Evolutionary conservation across 805 yeast genomes (phyloP).

Genomic region (Pichia cabralensis): DNA sequence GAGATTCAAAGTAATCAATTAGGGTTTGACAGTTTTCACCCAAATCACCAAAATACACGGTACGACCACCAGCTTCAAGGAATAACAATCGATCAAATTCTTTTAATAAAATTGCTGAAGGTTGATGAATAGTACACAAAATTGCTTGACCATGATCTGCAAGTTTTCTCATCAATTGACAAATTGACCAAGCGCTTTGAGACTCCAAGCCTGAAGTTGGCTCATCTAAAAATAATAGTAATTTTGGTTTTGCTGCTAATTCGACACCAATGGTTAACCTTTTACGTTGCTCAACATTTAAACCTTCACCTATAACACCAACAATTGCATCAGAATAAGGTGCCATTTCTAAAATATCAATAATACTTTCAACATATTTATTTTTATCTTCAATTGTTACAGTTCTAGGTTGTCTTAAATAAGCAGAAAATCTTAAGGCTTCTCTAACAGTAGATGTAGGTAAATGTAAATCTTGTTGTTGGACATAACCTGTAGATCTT

Average conservation of each 20-base stretch:
- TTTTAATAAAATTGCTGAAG: constrained; percentile 68
- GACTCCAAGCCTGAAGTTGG: constrained; percentile 55
- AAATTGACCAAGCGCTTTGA: constrained; percentile 51
- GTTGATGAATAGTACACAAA: constrained; percentile 73
- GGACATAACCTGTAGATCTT: constrained; percentile 49
- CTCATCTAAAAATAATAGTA: constrained; percentile 47
- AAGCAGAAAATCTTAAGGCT: constrained; percentile 42
- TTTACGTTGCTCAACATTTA: constrained; percentile 47
- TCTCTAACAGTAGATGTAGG: constrained; percentile 44
- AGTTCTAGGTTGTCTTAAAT: constrained; percentile 33
- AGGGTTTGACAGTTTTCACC: constrained; percentile 47
- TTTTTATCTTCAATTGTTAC: constrained; percentile 35
- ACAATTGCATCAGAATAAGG: constrained; percentile 47
- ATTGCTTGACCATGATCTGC: constrained; percentile 47
- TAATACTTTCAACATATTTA: constrained; percentile 42
- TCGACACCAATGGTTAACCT: constrained; percentile 48
- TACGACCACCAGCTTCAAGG: constrained; percentile 60
- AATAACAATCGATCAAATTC: constrained; percentile 71
- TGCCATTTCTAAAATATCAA: constrained; percentile 40
- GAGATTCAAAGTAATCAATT: constrained; percentile 53
- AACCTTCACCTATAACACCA: constrained; percentile 40
- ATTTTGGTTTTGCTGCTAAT: constrained; percentile 43
- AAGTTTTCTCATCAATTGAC: constrained; percentile 41
- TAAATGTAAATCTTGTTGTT: constrained; percentile 49
- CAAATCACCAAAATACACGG: constrained; percentile 67